These are phyloP conservation scores for Mycena sp. DNA, from an alignment of 1,284 basidiomycete species.

Conservation along the genomic window DNA sequence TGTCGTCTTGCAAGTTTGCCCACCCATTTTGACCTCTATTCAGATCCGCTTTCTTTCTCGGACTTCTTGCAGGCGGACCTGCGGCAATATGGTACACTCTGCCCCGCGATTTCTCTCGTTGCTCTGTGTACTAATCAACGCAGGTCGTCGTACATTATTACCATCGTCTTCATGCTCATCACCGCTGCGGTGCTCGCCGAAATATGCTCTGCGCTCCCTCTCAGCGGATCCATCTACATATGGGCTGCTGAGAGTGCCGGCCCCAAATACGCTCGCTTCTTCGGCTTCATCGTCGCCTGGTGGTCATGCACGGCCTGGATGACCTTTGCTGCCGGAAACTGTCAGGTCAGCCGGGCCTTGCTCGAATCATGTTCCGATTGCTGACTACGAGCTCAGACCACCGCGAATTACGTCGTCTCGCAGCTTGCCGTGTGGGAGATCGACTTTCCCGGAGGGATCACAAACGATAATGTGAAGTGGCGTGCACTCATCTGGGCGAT, in stretches of 20 bases:
- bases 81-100: slow-evolving; percentile 75
- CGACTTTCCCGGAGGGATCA: slow-evolving; percentile 80
- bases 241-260: slow-evolving; percentile 92
- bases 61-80: slow-evolving; percentile 84
- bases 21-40: no score
- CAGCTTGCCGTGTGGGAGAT: slow-evolving; percentile 82
- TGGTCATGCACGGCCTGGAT: slow-evolving; percentile 92
- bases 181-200: slow-evolving; percentile 88
- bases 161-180: slow-evolving; percentile 85
- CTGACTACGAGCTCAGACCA: slow-evolving; percentile 61
- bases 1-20: slow-evolving; percentile 22
- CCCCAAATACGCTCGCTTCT: slow-evolving; percentile 81
- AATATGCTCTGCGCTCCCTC: slow-evolving; percentile 84
- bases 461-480: slow-evolving; percentile 80
- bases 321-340: slow-evolving; percentile 86
- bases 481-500: slow-evolving; percentile 84
- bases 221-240: slow-evolving; percentile 90
- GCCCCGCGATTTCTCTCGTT: not conserved
- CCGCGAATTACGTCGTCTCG: slow-evolving; percentile 87
- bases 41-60: slow-evolving; percentile 87
- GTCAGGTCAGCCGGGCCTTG: slow-evolving; percentile 62
- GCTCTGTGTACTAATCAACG: not conserved
- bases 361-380: no score
- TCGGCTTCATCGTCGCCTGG: slow-evolving; percentile 90
- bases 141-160: slow-evolving; percentile 84